Evolutionary conservation across 2,329 filamentous ascomycete species (phyloP), one percentile per base, ranked within the genome.

Genomic region (Whalleya microplaca): DNA sequence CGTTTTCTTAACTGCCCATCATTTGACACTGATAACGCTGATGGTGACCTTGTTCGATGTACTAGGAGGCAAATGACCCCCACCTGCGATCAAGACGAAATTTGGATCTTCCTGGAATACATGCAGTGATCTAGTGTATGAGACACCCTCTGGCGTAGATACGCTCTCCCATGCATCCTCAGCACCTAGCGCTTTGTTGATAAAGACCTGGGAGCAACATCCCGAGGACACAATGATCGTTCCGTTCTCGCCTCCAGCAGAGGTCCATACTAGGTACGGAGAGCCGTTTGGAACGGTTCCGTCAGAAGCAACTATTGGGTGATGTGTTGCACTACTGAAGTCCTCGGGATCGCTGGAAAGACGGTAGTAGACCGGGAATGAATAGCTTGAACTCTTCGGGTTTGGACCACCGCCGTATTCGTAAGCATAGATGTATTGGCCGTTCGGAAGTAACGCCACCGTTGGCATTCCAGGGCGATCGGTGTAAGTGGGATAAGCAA

Each of bases 381-480:
- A 54, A 18, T 69, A 60, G 3, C 59, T 64, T 2, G 55, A 58
- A 21, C 51, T 50, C 4, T 53, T 53, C 6, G 62, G 59, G 48
- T 66, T 66, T 6, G 62, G 55, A 6, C 66, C 65, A 9, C 80
- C 68, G 48, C 68, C 66, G 55, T 72, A 51, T 69, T 75, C 61
- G 70, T 75, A 58, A 55, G 70, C 56, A 74, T 86, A 83, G 66
- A 91, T 82, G 71, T 81, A 89, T 65, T 84, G 73, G 54, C 80
- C 83, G 61, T 82, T 82, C 37, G 62, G 85, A 76, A 90, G 78
- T 66, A 78, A 66, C 1, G 81, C 77, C 8, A 90, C 76, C 0
- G 51, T 76, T 78, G n/a, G 78, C 72, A 73, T 74, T 29, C 73
- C 73, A 63, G 67, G 68, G 1, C 68, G 63, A 48, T 68, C 67